Evolutionary conservation across 768 basidiomycete species (phyloP).

Genomic region (Chalciporus chontae): DNA sequence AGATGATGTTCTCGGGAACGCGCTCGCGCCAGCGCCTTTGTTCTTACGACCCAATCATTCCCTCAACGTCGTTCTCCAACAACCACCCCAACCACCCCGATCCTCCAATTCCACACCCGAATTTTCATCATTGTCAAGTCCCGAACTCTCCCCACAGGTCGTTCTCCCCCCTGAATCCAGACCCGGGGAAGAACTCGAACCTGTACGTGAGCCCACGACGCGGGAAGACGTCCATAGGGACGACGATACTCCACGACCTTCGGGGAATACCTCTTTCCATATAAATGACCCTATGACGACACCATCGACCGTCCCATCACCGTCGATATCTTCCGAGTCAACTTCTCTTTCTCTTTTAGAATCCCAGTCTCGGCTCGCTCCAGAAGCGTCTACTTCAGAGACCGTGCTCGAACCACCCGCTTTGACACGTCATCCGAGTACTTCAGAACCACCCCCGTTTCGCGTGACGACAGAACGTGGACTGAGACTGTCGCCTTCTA

Average conservation of each 20-base stretch:
- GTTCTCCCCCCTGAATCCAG: neutral
- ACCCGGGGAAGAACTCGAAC: slow-evolving; percentile 3
- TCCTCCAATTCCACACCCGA: neutral
- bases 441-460: slow-evolving; percentile 20
- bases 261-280: slow-evolving; percentile 6
- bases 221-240: neutral
- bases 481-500: slow-evolving; percentile 43
- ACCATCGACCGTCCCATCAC: neutral
- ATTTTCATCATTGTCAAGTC: neutral
- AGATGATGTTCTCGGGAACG: neutral
- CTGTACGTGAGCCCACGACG: slow-evolving; percentile 1
- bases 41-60: slow-evolving; percentile 13
- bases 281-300: slow-evolving; percentile 10
- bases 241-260: slow-evolving; percentile 17
- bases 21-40: slow-evolving; percentile 14
- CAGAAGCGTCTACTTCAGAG: slow-evolving; percentile 1
- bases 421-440: slow-evolving; percentile 9
- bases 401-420: slow-evolving; percentile 1
- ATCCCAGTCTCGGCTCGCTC: neutral
- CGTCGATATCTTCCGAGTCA: slow-evolving; percentile 3
- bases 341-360: neutral
- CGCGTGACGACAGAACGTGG: slow-evolving; percentile 33
- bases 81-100: slow-evolving; percentile 8
- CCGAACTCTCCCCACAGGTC: slow-evolving; percentile 8
- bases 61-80: slow-evolving; percentile 6